A percentile compares a stretch with the other conserved stretches of the same genome.
Evolutionary conservation across 371 early-diverging fungal genomes (phyloP).

Genomic region (Enterocytospora artemiae): DNA sequence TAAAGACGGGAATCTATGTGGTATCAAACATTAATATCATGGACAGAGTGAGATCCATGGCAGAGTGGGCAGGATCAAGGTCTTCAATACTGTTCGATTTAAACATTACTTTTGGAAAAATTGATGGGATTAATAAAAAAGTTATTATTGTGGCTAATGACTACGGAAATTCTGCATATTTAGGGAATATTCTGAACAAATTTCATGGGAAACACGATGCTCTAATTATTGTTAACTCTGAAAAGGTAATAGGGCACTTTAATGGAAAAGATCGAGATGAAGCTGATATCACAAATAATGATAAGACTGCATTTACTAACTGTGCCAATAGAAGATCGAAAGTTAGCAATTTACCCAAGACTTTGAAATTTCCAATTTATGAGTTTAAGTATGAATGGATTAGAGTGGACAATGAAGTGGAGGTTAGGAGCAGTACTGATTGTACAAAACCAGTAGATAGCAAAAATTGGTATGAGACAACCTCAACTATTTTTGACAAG

Average conservation of each 20-base stretch:
- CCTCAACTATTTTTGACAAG: constrained; percentile 18
- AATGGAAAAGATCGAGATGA: too few species aligned
- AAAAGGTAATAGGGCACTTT: too few species aligned
- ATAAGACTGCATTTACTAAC: too few species aligned
- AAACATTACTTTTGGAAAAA: constrained; percentile 48
- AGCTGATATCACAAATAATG: too few species aligned
- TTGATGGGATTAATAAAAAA: constrained; percentile 32
- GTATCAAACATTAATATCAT: constrained; percentile 42
- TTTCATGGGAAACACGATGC: constrained; percentile 32
- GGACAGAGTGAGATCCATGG: constrained; percentile 53
- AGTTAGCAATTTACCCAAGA: constrained; percentile 23
- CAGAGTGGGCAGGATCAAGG: constrained; percentile 57
- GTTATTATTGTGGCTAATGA: constrained; percentile 46
- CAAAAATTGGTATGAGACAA: constrained; percentile 27
- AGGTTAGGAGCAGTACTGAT: constrained; percentile 3
- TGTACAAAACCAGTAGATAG: constrained; percentile 14
- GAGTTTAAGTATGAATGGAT: constrained; percentile 4
- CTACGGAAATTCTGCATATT: constrained; percentile 27
- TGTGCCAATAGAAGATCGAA: too few species aligned
- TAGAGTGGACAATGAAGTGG: constrained; percentile 5
- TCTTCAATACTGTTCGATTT: constrained; percentile 41
- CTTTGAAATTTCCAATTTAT: constrained; percentile 19
- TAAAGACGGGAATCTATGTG: constrained; percentile 62
- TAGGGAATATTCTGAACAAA: constrained; percentile 35
- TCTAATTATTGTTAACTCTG: constrained; percentile 34